These are phyloP conservation scores for Mycosphaerella arachidis DNA, from an alignment of 2,329 filamentous ascomycete genomes.

Conservation along the genomic window DNA sequence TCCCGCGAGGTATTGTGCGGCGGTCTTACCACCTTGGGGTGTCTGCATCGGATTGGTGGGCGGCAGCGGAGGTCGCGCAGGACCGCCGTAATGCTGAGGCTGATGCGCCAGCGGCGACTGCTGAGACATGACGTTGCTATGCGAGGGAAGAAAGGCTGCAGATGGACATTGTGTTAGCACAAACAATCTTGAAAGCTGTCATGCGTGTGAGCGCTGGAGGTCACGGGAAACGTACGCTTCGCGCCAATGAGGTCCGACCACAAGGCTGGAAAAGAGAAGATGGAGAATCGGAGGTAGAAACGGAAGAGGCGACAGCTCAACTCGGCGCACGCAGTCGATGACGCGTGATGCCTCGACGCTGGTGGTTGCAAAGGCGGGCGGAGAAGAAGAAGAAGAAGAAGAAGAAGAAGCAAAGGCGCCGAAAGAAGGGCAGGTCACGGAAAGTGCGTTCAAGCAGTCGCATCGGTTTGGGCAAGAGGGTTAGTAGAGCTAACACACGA, in stretches of 20 bases:
- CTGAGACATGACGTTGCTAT: neutral
- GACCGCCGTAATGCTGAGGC: conserved; percentile 20
- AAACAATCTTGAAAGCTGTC: neutral
- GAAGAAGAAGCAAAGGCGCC: neutral
- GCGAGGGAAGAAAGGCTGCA: neutral
- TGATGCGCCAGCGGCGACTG: conserved; percentile 2
- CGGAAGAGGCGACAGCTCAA: neutral
- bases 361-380: neutral
- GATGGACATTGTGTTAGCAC: neutral
- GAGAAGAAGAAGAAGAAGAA: neutral
- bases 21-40: conserved; percentile 52
- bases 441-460: no score
- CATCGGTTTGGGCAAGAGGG: no score
- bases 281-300: neutral
- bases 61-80: conserved; percentile 55
- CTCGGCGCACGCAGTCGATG: neutral
- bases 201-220: neutral
- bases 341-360: neutral
- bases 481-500: no score
- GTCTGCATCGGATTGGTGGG: conserved; percentile 47
- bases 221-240: neutral
- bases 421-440: neutral
- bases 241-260: neutral
- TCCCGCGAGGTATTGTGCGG: conserved; percentile 68
- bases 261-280: neutral